A percentile compares a stretch with the other conserved stretches of the same genome.
Evolutionary conservation across 371 early-diverging fungal genomes (phyloP).

Genomic region (Blakeslea trispora): DNA sequence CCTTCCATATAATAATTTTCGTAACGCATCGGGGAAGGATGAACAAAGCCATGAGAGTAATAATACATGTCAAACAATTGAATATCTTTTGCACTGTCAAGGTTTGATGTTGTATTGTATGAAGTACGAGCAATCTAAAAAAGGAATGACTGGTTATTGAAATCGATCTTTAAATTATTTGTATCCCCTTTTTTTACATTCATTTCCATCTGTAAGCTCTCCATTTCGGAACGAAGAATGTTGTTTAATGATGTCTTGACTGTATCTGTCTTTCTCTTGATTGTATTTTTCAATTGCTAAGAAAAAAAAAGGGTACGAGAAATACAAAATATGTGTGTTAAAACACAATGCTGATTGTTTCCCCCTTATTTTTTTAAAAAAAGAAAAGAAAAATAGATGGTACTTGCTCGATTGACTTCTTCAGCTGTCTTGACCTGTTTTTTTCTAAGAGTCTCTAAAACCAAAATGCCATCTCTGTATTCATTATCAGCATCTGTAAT

Average conservation of each 20-base stretch:
- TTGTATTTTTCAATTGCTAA: slow-evolving; percentile 23
- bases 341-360: no score
- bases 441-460: slow-evolving; percentile 48
- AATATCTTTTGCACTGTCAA: slow-evolving; percentile 35
- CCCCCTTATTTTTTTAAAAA: no score
- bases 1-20: slow-evolving; percentile 52
- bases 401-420: slow-evolving; percentile 40
- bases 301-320: neutral
- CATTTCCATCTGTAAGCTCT: slow-evolving; percentile 18
- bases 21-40: slow-evolving; percentile 51
- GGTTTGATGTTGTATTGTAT: slow-evolving; percentile 27
- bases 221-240: slow-evolving; percentile 21
- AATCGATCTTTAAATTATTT: no score
- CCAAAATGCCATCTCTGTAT: slow-evolving; percentile 55
- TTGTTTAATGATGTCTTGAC: slow-evolving; percentile 13
- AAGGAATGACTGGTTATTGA: no score
- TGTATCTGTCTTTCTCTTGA: slow-evolving; percentile 22
- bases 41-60: slow-evolving; percentile 36
- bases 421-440: slow-evolving; percentile 44
- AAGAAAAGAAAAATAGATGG: neutral
- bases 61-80: slow-evolving; percentile 42
- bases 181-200: slow-evolving; percentile 7
- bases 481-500: slow-evolving; percentile 59
- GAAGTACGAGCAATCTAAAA: slow-evolving; percentile 27
- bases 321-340: no score